These are phyloP conservation scores for Sechiopsis laciniata DNA, from an alignment of 306 rosid species.

Conservation along the genomic window DNA sequence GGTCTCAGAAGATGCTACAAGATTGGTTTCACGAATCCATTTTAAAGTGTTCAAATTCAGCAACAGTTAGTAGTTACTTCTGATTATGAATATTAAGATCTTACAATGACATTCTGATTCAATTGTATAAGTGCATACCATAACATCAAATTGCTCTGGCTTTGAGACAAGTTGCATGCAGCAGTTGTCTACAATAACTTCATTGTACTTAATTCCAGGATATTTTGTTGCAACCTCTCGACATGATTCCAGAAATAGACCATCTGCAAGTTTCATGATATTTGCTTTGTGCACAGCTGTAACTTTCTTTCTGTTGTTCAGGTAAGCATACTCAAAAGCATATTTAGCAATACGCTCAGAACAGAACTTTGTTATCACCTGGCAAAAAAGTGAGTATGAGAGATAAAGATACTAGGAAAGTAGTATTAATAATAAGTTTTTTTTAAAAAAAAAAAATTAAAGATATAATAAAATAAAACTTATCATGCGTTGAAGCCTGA, in stretches of 20 bases:
- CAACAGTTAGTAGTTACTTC: not conserved
- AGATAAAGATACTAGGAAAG: slow-evolving; percentile 27
- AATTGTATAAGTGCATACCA: slow-evolving; percentile 44
- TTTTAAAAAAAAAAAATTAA: too few relatives aligned
- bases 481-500: too few relatives aligned
- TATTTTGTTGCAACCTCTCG: slow-evolving; percentile 66
- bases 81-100: not conserved
- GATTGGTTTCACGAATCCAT: not conserved
- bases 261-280: slow-evolving; percentile 91
- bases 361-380: slow-evolving; percentile 93
- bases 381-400: slow-evolving; percentile 41
- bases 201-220: slow-evolving; percentile 63
- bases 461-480: too few relatives aligned
- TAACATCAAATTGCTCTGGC: slow-evolving; percentile 92
- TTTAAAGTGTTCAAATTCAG: not conserved
- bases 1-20: not conserved
- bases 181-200: slow-evolving; percentile 83
- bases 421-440: too few relatives aligned
- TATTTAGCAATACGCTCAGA: slow-evolving; percentile 77
- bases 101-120: not conserved
- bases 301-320: slow-evolving; percentile 85
- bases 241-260: slow-evolving; percentile 77
- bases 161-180: slow-evolving; percentile 92
- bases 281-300: slow-evolving; percentile 97
- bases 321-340: slow-evolving; percentile 86